Evolutionary conservation across 371 early-diverging fungal species (phyloP).

Genomic region (Parasitella parasitica): DNA sequence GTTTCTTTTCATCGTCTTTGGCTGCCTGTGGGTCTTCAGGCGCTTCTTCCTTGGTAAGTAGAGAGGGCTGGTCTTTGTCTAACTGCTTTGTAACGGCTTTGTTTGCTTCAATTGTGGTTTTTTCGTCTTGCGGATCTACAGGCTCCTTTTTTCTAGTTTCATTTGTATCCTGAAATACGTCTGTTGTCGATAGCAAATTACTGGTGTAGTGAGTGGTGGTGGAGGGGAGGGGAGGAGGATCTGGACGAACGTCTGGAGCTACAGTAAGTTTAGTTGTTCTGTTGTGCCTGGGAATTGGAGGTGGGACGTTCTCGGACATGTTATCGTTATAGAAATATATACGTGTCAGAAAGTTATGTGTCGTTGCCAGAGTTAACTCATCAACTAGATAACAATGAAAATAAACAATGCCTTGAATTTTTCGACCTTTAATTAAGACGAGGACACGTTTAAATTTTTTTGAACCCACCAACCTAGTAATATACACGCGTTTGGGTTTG

Average conservation of each 20-base stretch:
- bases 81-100: no score
- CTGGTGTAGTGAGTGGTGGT: background rate
- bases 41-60: no score
- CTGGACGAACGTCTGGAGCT: background rate
- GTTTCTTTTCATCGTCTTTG: background rate
- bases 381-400: background rate
- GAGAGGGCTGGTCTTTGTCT: no score
- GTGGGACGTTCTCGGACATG: constrained; percentile 1
- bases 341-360: background rate
- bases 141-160: background rate
- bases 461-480: background rate
- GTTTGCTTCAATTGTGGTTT: background rate
- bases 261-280: background rate
- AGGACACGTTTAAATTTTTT: background rate
- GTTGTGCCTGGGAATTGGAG: background rate
- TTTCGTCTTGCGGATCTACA: background rate
- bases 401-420: background rate
- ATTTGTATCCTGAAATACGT: background rate
- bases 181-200: background rate
- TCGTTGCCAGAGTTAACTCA: background rate
- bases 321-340: background rate
- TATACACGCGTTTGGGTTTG: background rate
- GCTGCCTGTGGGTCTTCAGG: background rate
- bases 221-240: background rate
- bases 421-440: background rate